phyloP scores from a whole-genome alignment of 2,329 filamentous ascomycete species.

The Diaporthe velutina region DNA sequence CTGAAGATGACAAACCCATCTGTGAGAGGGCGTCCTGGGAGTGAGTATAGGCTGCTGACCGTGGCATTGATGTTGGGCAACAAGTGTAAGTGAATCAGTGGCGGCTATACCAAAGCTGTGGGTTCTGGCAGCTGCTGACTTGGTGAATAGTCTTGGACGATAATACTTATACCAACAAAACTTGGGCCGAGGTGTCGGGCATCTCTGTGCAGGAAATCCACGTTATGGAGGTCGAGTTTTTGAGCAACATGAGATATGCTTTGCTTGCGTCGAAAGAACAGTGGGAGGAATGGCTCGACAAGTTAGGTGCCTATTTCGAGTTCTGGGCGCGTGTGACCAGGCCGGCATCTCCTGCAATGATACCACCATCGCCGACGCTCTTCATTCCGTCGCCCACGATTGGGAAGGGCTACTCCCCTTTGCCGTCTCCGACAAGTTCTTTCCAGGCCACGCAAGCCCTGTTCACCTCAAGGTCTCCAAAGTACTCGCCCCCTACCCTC shows the following conservation, averaged over 20 bases:
- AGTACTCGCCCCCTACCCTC: constrained; percentile 53
- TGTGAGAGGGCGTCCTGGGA: constrained; percentile 91
- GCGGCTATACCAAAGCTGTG: too few relatives aligned
- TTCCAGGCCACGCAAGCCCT: constrained; percentile 52
- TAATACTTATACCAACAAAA: constrained; percentile 99
- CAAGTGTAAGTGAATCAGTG: constrained; percentile 76
- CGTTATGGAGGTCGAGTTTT: constrained; percentile 99
- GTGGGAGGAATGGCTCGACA: constrained; percentile 89
- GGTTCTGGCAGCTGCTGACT: neutral
- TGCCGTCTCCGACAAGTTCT: constrained; percentile 62
- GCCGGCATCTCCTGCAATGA: constrained; percentile 60
- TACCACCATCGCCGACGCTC: constrained; percentile 53
- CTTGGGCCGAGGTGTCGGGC: constrained; percentile 97
- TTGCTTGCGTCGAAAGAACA: constrained; percentile 87
- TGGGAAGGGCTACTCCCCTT: constrained; percentile 58
- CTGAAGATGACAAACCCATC: constrained; percentile 90
- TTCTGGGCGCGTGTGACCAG: constrained; percentile 80
- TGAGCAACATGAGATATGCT: constrained; percentile 98
- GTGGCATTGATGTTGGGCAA: constrained; percentile 98
- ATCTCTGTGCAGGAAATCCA: constrained; percentile 96
- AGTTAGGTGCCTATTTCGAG: constrained; percentile 83
- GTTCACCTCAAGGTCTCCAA: constrained; percentile 41
- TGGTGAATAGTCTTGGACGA: constrained; percentile 82
- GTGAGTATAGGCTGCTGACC: constrained; percentile 92
- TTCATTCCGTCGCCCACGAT: constrained; percentile 55